These are phyloP conservation scores for Rutstroemia sydowiana DNA, from an alignment of 2,329 filamentous ascomycete species.

Conservation along the genomic window DNA sequence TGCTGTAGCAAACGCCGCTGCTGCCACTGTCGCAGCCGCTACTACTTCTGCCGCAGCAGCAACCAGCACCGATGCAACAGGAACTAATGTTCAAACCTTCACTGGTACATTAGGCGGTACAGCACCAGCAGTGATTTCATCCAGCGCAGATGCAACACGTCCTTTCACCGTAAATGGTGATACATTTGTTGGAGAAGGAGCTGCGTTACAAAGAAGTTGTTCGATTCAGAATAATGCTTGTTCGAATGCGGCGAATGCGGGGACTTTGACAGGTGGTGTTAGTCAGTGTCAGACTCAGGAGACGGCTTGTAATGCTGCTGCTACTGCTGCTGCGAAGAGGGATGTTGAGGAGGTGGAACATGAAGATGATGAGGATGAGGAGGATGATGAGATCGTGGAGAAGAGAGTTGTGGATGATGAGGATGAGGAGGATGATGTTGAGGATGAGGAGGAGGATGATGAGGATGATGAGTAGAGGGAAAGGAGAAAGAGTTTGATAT, in stretches of 20 bases:
- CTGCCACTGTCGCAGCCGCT: not conserved
- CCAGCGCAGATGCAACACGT: constrained; percentile 42
- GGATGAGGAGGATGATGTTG: no score
- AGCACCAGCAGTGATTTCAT: constrained; percentile 39
- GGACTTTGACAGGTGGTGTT: constrained; percentile 35
- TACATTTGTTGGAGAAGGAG: constrained; percentile 49
- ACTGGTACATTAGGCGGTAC: constrained; percentile 43
- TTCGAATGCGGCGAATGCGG: constrained; percentile 47
- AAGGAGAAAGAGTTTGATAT: no score
- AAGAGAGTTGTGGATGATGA: no score
- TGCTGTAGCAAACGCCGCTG: constrained; percentile 4
- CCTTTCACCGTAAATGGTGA: constrained; percentile 50
- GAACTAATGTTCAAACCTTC: constrained; percentile 35
- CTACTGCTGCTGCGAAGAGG: not conserved
- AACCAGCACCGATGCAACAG: no score
- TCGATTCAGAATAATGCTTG: constrained; percentile 34
- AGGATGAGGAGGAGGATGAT: no score
- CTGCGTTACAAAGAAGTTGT: constrained; percentile 53
- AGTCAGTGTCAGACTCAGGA: constrained; percentile 51
- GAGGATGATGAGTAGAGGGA: no score
- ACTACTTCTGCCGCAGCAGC: constrained; percentile 15
- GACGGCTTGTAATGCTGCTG: constrained; percentile 21
- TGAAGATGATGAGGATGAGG: no score
- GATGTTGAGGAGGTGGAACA: no score
- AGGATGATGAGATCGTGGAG: no score